Evolutionary conservation across 257 asterid species (phyloP).

Genomic region (Lavandula angustifolia): DNA sequence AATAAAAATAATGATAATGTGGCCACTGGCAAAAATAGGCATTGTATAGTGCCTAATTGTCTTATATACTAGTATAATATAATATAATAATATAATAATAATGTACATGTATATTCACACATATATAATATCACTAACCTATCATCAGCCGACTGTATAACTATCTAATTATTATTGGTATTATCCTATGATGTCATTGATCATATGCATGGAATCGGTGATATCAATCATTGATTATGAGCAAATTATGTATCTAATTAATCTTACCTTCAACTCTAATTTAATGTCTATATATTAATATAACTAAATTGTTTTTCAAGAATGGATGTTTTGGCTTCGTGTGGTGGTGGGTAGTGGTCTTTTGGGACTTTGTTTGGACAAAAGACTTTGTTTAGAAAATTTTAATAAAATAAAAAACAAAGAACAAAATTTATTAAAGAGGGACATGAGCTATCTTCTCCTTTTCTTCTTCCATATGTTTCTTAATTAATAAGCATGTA

Average conservation of each 20-base stretch:
- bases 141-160: not conserved
- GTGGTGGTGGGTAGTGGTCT: constrained; percentile 44
- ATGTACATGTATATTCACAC: not conserved
- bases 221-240: constrained; percentile 26
- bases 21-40: no score
- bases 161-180: not conserved
- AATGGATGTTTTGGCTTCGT: constrained; percentile 39
- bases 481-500: not conserved
- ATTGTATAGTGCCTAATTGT: no score
- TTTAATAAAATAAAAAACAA: not conserved
- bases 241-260: constrained; percentile 16
- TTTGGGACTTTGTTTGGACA: constrained; percentile 50
- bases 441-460: constrained; percentile 48
- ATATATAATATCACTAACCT: constrained; percentile 1
- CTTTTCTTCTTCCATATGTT: constrained; percentile 23
- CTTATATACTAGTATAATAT: no score
- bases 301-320: constrained; percentile 19
- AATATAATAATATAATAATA: no score
- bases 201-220: constrained; percentile 33
- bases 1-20: no score
- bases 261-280: constrained; percentile 18
- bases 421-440: constrained; percentile 12
- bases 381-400: constrained; percentile 29
- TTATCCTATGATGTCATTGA: not conserved
- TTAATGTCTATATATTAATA: constrained; percentile 3